Evolutionary conservation across 176 grass and related monocot species (phyloP).

Genomic region (Rhynchospora pubera): DNA sequence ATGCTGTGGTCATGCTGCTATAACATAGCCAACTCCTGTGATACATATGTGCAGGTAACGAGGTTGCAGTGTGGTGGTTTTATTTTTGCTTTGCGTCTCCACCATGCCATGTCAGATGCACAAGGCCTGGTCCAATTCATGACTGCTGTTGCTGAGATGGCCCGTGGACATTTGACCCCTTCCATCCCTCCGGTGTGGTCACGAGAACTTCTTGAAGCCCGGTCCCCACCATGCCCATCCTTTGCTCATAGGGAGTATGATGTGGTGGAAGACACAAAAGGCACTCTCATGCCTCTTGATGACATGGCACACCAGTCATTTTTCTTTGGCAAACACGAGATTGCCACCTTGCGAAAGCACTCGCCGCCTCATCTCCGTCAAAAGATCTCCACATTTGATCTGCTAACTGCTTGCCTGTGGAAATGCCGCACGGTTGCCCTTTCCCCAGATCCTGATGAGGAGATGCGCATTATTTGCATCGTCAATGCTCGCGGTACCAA

Average conservation of each 20-base stretch:
- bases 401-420: conserved; percentile 69
- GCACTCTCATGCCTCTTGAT: conserved; percentile 60
- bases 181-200: conserved; percentile 46
- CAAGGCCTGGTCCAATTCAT: conserved; percentile 54
- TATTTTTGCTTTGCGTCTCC: conserved; percentile 38
- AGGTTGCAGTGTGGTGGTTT: conserved; percentile 61
- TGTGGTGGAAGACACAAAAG: conserved; percentile 59
- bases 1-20: too few species aligned
- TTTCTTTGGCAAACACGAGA: conserved; percentile 50
- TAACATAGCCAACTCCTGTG: not conserved
- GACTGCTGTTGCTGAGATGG: conserved; percentile 46
- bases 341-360: conserved; percentile 37
- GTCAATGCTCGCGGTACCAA: conserved; percentile 54
- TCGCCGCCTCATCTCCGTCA: conserved; percentile 19
- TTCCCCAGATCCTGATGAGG: conserved; percentile 51
- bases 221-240: conserved; percentile 29
- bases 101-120: conserved; percentile 56
- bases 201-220: conserved; percentile 42
- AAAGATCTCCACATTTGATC: conserved; percentile 66
- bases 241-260: conserved; percentile 74
- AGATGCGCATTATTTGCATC: conserved; percentile 66
- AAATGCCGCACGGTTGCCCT: conserved; percentile 63
- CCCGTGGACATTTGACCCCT: conserved; percentile 34
- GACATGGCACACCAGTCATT: conserved; percentile 71
- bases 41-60: conserved; percentile 35